Base-by-base conservation (phyloP, 1,284 basidiomycete species). In the Cryptococcus sp. region DNA sequence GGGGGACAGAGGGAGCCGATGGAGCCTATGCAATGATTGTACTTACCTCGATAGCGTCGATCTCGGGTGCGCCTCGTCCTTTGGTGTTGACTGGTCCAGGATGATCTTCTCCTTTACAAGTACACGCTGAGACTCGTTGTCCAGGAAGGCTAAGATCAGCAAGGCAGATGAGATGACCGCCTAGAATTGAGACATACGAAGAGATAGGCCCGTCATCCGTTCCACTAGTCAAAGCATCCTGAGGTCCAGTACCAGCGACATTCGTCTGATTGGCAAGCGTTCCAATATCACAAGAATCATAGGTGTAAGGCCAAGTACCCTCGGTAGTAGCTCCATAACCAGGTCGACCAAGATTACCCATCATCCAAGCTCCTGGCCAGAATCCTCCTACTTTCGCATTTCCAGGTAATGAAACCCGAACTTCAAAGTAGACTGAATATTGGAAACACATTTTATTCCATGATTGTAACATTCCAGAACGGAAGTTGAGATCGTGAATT, bases 361-460 rank as follows among this genome's bases (percentile, higher is more conserved):
- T 88, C 5, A 86, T 88, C 91, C 91, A 93, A 54, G 87, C 72
- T 41, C 84, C 85, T 19, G 87, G 86, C 87, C 87, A 90, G 28
- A 88, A 77, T 39, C 83, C 83, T 34, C 62, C 57, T 21, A 68
- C 49, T 7, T 42, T 39, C 28, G 56, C 59, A 22, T 50, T 60
- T 18, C 93, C 94, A 0, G 94, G 93, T 7, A 97, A 77, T n/a
- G 81, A 82, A n/a, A 92, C 83, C 5, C 81, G 79, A 4, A 81
- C 80, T 63, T 78, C 78, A 45, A 78, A 53, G 52, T 69, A 68
- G 46, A 62, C 55, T 3, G 59, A 61, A 39, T 61, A 70, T 57
- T 69, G 91, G 76, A 97, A 97, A 75, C 93, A 97, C 65, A 97
- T 88, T 72, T 96, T 91, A 60, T 80, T 80, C 79, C 79, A 80